Evolutionary conservation across 202 grass and related monocot genomes (phyloP), one percentile per base, ranked within the genome.

Genomic region (Schoenoplectus triqueter): DNA sequence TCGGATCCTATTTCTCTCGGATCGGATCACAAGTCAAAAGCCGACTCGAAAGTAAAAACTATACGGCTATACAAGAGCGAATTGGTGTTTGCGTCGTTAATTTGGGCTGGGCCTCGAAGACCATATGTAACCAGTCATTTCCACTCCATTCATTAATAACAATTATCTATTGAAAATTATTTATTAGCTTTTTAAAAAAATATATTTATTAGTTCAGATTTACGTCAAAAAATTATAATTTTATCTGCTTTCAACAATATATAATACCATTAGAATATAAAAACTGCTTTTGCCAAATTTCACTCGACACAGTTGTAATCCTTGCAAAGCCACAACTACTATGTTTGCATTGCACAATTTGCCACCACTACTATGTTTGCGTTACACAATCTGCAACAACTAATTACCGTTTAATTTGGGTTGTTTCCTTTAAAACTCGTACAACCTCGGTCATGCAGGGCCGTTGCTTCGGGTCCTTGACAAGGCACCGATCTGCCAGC

Each of bases 401-500:
- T 31, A 31, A 56, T 67, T 65, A 82, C 3, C 89, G 51, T 82
- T 92, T 90, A 83, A 89, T 91, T 71, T 86, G 86, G 18, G 88
- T 20, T 7, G 78, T 79, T 80, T 84, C 76, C 63, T 90, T 91
- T 66, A 94, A 86, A 59, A 78, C 86, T 63, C 83, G 64, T 2
- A 87, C 83, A 85, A 91, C 83, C 41, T 97, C 87, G 2, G 57
- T 42, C 94, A 94, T 97, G 0, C 66, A 68, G 39, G 94, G 92
- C 7, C 94, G 86, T 84, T 89, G 88, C 83, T 97, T 97, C 31
- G 90, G 85, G 78, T 94, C 93, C 92, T 88, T 97, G 72, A 48
- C 81, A 66, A 97, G 90, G 85, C 94, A 97, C 0, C 87, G 83
- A 50, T 91, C 88, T 1, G 94, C 94, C 7, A 97, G 66, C 73